phyloP scores from a whole-genome alignment of 352 stramenopile genomes.

The Phytophthora fragariae region DNA sequence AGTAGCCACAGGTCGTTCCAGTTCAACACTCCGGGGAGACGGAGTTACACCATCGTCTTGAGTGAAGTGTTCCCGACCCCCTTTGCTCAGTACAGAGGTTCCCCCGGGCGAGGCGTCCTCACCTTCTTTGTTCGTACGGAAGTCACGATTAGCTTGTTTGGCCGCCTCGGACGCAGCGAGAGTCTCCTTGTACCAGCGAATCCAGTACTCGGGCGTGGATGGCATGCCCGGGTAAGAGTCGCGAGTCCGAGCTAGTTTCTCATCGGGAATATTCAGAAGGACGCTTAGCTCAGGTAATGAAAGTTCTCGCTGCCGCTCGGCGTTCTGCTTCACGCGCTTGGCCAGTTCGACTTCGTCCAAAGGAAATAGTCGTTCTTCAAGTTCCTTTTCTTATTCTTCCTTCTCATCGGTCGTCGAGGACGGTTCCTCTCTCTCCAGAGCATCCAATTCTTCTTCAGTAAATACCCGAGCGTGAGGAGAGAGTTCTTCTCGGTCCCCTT shows the following conservation, averaged over 20 bases:
- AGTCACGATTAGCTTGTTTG: not conserved
- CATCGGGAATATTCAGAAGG: not conserved
- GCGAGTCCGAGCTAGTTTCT: not conserved
- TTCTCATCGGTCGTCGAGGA: not conserved
- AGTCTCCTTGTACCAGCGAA: conserved; percentile 1
- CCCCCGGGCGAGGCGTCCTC: too few relatives aligned
- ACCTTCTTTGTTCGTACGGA: not conserved
- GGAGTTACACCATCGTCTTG: too few relatives aligned
- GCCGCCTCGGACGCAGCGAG: not conserved
- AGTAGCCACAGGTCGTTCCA: too few relatives aligned
- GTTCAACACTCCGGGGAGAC: too few relatives aligned
- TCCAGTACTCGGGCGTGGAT: conserved; percentile 7
- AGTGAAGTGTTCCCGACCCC: too few relatives aligned
- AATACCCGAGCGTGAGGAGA: not conserved
- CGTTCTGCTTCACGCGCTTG: not conserved
- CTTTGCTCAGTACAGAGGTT: too few relatives aligned
- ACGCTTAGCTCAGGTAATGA: not conserved
- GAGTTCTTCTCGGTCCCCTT: not conserved
- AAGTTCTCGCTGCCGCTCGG: not conserved
- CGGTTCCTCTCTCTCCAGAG: not conserved
- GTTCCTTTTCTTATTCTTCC: conserved; percentile 9
- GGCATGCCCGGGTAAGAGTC: not conserved
- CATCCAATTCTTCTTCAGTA: not conserved
- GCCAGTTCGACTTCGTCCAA: conserved; percentile 4
- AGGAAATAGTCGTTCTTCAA: conserved; percentile 1